Conservation (phyloP, 352 stramenopile species). For the Globisporangium irregulare region DNA sequence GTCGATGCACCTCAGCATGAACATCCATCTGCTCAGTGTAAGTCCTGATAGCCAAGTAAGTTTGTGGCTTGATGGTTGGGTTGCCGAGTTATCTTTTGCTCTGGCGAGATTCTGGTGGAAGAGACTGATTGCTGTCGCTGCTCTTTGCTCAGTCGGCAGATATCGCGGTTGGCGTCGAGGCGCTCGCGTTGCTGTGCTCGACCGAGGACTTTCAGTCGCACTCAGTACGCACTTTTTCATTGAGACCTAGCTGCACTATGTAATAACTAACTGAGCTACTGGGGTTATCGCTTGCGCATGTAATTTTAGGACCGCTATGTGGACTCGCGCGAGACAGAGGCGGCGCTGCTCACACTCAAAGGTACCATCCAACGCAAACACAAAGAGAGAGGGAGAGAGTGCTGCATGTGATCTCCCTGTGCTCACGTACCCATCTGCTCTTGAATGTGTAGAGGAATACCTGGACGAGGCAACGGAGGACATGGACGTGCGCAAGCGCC, state of each 20-base stretch:
- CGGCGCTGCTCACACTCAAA: constrained; percentile 50
- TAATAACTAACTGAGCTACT: neutral
- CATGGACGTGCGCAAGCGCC: constrained; percentile 59
- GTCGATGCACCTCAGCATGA: constrained; percentile 66
- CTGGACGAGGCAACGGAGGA: constrained; percentile 63
- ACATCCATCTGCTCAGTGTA: constrained; percentile 52
- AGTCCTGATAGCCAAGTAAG: constrained; percentile 21
- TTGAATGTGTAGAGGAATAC: constrained; percentile 47
- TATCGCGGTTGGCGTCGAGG: constrained; percentile 54
- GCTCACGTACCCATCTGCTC: neutral
- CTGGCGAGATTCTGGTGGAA: neutral
- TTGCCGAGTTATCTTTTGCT: neutral
- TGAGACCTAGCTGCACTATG: no score
- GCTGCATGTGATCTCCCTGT: neutral
- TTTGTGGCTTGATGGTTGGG: constrained; percentile 1
- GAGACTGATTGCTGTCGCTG: neutral
- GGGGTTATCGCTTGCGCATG: no score
- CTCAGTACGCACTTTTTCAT: constrained; percentile 19
- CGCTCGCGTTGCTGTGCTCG: constrained; percentile 70
- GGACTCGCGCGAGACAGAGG: constrained; percentile 55
- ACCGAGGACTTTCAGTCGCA: constrained; percentile 86
- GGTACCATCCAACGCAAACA: constrained; percentile 22
- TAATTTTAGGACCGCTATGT: constrained; percentile 42
- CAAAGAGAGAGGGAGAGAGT: neutral
- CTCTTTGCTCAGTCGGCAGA: constrained; percentile 34